phyloP scores from a whole-genome alignment of 441 rosid species.

The Syzygium malaccense region DNA sequence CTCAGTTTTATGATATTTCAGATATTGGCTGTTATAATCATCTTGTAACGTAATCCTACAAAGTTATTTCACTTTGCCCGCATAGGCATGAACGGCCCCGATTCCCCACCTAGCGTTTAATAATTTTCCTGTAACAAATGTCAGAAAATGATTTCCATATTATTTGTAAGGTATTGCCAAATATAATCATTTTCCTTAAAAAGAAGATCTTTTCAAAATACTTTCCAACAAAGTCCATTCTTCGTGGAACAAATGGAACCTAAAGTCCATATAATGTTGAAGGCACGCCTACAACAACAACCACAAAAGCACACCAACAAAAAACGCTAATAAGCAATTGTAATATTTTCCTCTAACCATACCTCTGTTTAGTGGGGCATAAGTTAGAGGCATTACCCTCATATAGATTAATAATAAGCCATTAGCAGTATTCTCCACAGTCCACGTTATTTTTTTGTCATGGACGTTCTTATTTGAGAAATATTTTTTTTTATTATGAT shows the following conservation, averaged over 20 bases:
- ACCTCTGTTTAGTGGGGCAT: neutral
- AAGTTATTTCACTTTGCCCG: neutral
- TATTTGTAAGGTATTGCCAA: neutral
- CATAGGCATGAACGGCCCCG: neutral
- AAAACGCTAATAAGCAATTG: neutral
- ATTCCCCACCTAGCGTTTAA: neutral
- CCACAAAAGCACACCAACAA: neutral
- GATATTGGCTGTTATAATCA: too few relatives aligned
- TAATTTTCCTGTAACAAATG: neutral
- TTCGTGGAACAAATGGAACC: neutral
- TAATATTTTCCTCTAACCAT: too few relatives aligned
- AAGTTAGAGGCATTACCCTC: too few relatives aligned
- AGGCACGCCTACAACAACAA: neutral
- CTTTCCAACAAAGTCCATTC: neutral
- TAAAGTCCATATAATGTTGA: neutral
- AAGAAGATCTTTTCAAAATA: too few relatives aligned
- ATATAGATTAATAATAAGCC: neutral
- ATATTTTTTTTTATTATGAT: too few relatives aligned
- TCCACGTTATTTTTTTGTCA: neutral
- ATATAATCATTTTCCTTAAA: neutral
- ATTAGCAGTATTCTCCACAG: neutral
- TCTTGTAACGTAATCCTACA: too few relatives aligned
- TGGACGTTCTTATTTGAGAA: too few relatives aligned
- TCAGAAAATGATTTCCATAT: neutral
- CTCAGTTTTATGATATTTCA: too few relatives aligned